A percentile compares a stretch with the other conserved stretches of the same genome.
These are phyloP conservation scores for Trichosporon sp. DNA, from an alignment of 1,284 basidiomycete genomes.

Conservation along the genomic window DNA sequence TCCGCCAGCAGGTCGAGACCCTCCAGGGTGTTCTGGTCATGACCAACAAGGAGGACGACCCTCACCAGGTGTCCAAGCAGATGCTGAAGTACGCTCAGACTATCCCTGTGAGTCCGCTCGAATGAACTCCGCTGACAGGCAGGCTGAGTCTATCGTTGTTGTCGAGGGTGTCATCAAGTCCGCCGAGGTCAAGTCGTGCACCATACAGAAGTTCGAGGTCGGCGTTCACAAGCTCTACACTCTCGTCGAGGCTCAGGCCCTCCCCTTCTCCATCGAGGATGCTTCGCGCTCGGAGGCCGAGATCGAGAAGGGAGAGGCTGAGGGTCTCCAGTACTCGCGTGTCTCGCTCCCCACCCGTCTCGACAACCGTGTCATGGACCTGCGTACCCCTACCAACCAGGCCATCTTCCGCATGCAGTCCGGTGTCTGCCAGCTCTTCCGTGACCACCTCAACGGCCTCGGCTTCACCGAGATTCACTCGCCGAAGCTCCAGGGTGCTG, in stretches of 20 bases:
- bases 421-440: conserved; percentile 85
- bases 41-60: conserved; percentile 58
- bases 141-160: conserved; percentile 86
- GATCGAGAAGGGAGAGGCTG: conserved; percentile 61
- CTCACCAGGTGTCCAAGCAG: conserved; percentile 87
- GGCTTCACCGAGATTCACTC: conserved; percentile 89
- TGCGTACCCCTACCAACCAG: conserved; percentile 95
- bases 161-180: conserved; percentile 81
- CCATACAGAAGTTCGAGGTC: conserved; percentile 85
- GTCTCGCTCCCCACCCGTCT: conserved; percentile 90
- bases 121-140: conserved; percentile 28
- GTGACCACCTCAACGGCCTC: conserved; percentile 73
- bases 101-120: conserved; percentile 59
- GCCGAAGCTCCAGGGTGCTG: conserved; percentile 95
- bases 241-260: conserved; percentile 70
- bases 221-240: conserved; percentile 81
- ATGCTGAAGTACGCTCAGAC: conserved; percentile 93
- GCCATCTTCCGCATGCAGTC: conserved; percentile 93
- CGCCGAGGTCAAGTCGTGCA: conserved; percentile 88
- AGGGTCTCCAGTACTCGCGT: conserved; percentile 60
- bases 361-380: conserved; percentile 92
- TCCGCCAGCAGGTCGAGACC: conserved; percentile 86
- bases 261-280: conserved; percentile 93
- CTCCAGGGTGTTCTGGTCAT: conserved; percentile 84
- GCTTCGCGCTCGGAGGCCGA: conserved; percentile 82